Evolutionary conservation across 441 rosid species (phyloP), one percentile per base, ranked within the genome.

Genomic region (Populus hybrid): DNA sequence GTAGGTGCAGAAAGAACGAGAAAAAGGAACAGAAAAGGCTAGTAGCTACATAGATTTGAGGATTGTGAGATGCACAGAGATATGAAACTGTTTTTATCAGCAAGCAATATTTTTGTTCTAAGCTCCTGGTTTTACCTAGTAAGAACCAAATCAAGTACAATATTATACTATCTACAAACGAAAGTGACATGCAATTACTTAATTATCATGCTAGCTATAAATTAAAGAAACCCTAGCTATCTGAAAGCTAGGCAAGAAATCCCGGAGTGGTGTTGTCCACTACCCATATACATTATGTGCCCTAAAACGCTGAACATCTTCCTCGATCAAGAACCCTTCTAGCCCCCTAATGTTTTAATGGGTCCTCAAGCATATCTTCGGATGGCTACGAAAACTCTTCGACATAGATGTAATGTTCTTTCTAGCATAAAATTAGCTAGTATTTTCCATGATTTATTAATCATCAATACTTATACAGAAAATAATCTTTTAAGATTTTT

Each of bases 241-340:
- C 32, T 3, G 32, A 73, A 71, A 69, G 70, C 71, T 74, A 53
- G 69, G 85, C 82, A 89, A 76, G 78, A 84, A 86, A 87, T 79
- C 79, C 83, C 90, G 90, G 92, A 89, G 90, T 82, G 83, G 81
- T 89, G 92, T 71, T 79, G 72, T 67, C 88, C 90, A 87, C 85
- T 84, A 66, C 64, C 76, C 66, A 20, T 30, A 53, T 16, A 30
- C 3, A 30, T 30, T 6, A 8, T 61, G 36, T 42, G 80, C 53
- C 26, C 74, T 21, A 50, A 50, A 50, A 50, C 1, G n/a, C 59
- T 53, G 3, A 18, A 53, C 61, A 53, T 18, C 32, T 3, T 30
- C 4, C 32, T 30, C 32, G 46, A 38, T 46, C 21, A 16, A 14
- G 2, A 16, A 46, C 59, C 38, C 38, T 35, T 35, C 38, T 7